phyloP scores from a whole-genome alignment of 495 filamentous ascomycete genomes.

The Penicillium maclennaniae region DNA sequence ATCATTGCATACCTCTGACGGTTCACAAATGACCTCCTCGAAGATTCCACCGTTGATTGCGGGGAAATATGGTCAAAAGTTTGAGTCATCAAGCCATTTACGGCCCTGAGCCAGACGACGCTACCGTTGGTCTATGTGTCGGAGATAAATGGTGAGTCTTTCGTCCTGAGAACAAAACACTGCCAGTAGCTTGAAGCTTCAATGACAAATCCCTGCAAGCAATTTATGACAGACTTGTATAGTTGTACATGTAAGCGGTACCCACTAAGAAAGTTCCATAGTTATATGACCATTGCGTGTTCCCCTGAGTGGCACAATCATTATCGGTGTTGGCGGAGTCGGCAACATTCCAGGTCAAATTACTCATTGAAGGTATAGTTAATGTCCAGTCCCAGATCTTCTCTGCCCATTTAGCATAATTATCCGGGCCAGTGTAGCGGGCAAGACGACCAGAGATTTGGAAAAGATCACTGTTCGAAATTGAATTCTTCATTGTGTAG shows the following conservation, averaged over 20 bases:
- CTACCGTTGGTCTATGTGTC: constrained; percentile 18
- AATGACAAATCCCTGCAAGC: not conserved
- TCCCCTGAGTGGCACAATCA: constrained; percentile 52
- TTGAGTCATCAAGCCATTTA: constrained; percentile 51
- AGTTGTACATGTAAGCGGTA: constrained; percentile 69
- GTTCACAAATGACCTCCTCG: constrained; percentile 66
- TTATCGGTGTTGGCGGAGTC: constrained; percentile 55
- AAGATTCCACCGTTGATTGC: constrained; percentile 46
- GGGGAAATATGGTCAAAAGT: constrained; percentile 48
- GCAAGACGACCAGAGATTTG: constrained; percentile 65
- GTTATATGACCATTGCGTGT: constrained; percentile 68
- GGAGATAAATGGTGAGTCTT: not conserved
- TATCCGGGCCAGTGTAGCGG: constrained; percentile 60
- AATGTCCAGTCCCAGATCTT: constrained; percentile 65
- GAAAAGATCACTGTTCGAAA: constrained; percentile 67
- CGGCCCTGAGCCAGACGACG: constrained; percentile 46
- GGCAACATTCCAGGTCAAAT: constrained; percentile 48
- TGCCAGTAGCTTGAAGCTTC: not conserved
- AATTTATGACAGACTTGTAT: constrained; percentile 35
- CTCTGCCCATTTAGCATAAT: constrained; percentile 63
- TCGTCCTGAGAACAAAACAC: not conserved
- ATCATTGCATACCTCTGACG: constrained; percentile 52
- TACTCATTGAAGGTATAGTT: constrained; percentile 46
- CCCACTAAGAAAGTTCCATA: constrained; percentile 67
- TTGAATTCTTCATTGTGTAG: constrained; percentile 64